Evolutionary conservation across 2,329 filamentous ascomycete genomes (phyloP).

Genomic region (Monosporascus sp.): DNA sequence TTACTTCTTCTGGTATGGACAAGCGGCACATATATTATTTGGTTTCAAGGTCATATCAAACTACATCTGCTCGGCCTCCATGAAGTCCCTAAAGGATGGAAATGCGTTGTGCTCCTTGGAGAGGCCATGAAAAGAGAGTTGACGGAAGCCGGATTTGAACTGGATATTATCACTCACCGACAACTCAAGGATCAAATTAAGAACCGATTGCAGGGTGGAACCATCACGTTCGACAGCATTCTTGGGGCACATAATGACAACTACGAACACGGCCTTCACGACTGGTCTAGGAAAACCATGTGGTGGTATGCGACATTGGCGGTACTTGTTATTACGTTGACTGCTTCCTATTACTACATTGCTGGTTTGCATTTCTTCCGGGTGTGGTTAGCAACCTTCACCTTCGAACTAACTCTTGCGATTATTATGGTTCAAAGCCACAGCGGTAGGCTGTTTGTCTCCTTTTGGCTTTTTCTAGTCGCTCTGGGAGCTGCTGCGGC

Average conservation of each 20-base stretch:
- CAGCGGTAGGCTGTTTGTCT: too few species aligned
- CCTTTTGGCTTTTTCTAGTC: too few species aligned
- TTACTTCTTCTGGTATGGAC: conserved; percentile 14
- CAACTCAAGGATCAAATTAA: conserved; percentile 8
- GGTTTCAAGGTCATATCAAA: conserved; percentile 10
- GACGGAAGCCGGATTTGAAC: conserved; percentile 1
- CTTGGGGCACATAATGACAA: too few species aligned
- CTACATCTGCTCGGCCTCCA: conserved; percentile 1
- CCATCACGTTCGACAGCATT: conserved; percentile 2
- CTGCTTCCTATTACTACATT: too few species aligned
- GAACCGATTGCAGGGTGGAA: conserved; percentile 9
- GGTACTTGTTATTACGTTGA: too few species aligned
- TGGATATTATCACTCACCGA: conserved; percentile 3
- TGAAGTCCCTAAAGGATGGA: conserved; percentile 7
- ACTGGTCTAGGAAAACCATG: not conserved
- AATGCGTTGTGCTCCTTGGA: conserved; percentile 2
- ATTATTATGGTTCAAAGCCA: too few species aligned
- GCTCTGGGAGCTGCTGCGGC: too few species aligned
- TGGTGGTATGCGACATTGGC: too few species aligned
- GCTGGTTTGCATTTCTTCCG: too few species aligned
- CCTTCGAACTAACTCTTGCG: too few species aligned
- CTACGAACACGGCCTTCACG: too few species aligned
- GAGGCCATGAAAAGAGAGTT: conserved; percentile 5
- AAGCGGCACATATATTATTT: conserved; percentile 12
- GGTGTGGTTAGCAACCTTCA: too few species aligned